Percentiles rank a stretch among this genome's conserved stretches.
Conservation (phyloP, 495 filamentous ascomycete species). For the Aspergillus olivimuriae region DNA sequence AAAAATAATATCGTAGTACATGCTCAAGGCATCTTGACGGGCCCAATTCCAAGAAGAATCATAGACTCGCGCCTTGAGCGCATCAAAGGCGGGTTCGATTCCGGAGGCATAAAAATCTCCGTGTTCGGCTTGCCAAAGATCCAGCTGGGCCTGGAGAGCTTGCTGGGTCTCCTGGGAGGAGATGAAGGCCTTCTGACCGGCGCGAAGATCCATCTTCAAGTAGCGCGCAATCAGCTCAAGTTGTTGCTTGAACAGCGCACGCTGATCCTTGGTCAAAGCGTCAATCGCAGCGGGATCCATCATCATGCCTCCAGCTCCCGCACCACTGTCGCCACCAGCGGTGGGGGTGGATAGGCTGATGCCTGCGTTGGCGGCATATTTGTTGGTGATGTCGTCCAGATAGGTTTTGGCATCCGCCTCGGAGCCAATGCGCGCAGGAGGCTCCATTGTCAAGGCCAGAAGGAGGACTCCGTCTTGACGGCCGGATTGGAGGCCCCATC, state of each 20-base stretch:
- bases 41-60: conserved; percentile 99
- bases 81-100: conserved; percentile 89
- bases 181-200: conserved; percentile 88
- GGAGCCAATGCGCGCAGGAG: conserved; percentile 75
- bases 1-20: conserved; percentile 99
- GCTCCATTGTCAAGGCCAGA: conserved; percentile 88
- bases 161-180: conserved; percentile 75
- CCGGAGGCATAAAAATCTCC: conserved; percentile 93
- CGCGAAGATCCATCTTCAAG: conserved; percentile 91
- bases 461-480: conserved; percentile 89
- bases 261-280: conserved; percentile 93
- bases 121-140: conserved; percentile 92
- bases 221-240: conserved; percentile 92
- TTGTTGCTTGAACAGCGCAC: conserved; percentile 93
- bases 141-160: conserved; percentile 83
- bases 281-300: conserved; percentile 98
- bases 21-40: conserved; percentile 90
- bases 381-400: conserved; percentile 77
- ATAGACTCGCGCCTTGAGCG: conserved; percentile 90
- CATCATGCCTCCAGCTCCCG: conserved; percentile 77
- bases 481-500: conserved; percentile 84
- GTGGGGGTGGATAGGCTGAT: conserved; percentile 75
- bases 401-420: conserved; percentile 89
- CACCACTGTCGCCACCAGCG: conserved; percentile 68
- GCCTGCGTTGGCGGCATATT: conserved; percentile 81